phyloP scores from a whole-genome alignment of 225 moss, liverwort and hornwort genomes.

The Ulota crispa region DNA sequence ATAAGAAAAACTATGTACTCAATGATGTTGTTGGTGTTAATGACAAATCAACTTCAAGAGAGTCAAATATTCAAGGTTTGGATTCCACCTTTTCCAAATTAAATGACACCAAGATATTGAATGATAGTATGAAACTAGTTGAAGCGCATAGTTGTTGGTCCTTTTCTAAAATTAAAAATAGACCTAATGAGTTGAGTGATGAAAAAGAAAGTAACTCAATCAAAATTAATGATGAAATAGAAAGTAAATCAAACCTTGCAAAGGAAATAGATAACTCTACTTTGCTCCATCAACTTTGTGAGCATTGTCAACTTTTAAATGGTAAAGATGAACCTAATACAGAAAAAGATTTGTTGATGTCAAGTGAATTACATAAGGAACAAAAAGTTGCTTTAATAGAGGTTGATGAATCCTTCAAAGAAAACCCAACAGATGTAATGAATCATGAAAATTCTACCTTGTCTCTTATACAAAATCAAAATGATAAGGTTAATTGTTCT shows the following conservation, averaged over 20 bases:
- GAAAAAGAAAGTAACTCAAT: too few species aligned
- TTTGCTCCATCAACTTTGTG: neutral
- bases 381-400: neutral
- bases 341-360: neutral
- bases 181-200: neutral
- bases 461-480: accelerated
- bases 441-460: neutral
- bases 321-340: neutral
- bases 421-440: neutral
- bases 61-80: neutral
- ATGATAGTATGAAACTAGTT: neutral
- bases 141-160: neutral
- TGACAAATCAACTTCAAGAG: neutral
- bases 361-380: neutral
- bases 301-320: neutral
- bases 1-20: neutral
- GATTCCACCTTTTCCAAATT: neutral
- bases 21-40: neutral
- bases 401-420: neutral
- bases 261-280: neutral
- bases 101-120: neutral
- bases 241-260: neutral
- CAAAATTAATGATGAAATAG: neutral
- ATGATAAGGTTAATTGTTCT: neutral
- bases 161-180: neutral